phyloP scores from a whole-genome alignment of 352 stramenopile species.

The Phytophthora aleatoria region DNA sequence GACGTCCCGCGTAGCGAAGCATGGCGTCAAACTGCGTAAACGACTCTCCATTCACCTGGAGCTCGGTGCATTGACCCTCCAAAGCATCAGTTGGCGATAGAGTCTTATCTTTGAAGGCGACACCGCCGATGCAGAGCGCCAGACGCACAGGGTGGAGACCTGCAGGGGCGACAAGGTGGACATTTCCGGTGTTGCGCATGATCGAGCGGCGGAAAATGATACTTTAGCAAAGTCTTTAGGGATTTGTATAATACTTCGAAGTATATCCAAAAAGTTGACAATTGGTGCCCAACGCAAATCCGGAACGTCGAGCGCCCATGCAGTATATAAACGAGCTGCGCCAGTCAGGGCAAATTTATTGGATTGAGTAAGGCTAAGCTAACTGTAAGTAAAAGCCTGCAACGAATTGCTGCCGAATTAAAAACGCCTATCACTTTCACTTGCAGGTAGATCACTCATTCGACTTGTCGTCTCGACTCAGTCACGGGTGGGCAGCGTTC shows the following conservation, averaged over 20 bases:
- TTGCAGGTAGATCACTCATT: not conserved
- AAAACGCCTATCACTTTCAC: not conserved
- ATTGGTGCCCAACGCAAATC: too few relatives aligned
- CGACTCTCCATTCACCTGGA: conserved; percentile 46
- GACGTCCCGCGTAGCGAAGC: conserved; percentile 63
- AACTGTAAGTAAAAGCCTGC: not conserved
- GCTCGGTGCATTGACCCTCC: conserved; percentile 28
- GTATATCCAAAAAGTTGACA: too few relatives aligned
- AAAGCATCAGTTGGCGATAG: conserved; percentile 26
- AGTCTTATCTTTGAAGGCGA: conserved; percentile 48
- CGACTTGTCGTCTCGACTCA: not conserved
- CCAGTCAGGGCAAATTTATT: too few relatives aligned
- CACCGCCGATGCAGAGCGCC: conserved; percentile 42
- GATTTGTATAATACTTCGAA: too few relatives aligned
- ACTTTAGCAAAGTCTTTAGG: not conserved
- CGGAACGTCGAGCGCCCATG: too few relatives aligned
- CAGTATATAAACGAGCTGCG: too few relatives aligned
- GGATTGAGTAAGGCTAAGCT: too few relatives aligned
- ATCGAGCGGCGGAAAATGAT: conserved; percentile 1
- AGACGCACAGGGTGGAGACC: conserved; percentile 48
- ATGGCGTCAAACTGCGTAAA: conserved; percentile 59
- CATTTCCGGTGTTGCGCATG: conserved; percentile 14
- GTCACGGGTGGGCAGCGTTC: conserved; percentile 14
- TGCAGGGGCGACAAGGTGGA: conserved; percentile 5
- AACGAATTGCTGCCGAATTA: not conserved